Percentiles rank a stretch among this genome's conserved stretches.
Evolutionary conservation across 2,329 filamentous ascomycete genomes (phyloP).

Genomic region (Sclerotinia trifoliorum): DNA sequence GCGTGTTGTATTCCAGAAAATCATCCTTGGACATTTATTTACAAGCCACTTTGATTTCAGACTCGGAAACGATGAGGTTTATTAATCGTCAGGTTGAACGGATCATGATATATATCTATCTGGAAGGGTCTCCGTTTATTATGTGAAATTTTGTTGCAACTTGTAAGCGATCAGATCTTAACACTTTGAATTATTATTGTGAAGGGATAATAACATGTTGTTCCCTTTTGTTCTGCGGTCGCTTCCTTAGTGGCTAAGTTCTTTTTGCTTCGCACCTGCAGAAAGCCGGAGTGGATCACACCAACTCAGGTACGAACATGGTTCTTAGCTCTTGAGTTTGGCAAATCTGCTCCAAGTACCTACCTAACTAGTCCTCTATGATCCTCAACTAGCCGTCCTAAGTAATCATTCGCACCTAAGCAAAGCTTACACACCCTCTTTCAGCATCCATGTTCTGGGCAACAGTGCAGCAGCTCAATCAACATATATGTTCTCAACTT

Average conservation of each 20-base stretch:
- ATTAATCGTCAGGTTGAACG: not conserved
- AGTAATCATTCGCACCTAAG: not conserved
- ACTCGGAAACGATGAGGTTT: not conserved
- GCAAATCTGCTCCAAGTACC: not conserved
- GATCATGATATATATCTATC: not conserved
- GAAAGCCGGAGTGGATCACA: constrained; percentile 26
- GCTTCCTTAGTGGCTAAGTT: constrained; percentile 10
- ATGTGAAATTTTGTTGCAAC: not conserved
- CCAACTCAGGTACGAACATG: constrained; percentile 32
- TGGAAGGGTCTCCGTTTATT: not conserved
- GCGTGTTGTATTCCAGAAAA: not conserved
- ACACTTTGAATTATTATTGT: not conserved
- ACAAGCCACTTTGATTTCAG: not conserved
- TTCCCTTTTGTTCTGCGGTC: constrained; percentile 15
- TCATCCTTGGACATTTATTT: not conserved
- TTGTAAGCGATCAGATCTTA: not conserved
- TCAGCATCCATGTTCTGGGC: constrained; percentile 1
- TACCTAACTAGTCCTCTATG: not conserved
- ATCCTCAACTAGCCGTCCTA: not conserved
- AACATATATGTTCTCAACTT: constrained; percentile 5
- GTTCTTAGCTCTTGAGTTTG: constrained; percentile 21
- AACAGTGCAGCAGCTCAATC: constrained; percentile 5
- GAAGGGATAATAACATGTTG: constrained; percentile 9
- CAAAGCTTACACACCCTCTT: constrained; percentile 13
- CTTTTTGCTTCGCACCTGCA: constrained; percentile 23